Evolutionary conservation across 2,329 filamentous ascomycete genomes (phyloP).

Genomic region (Chrysosporium queenslandicum): DNA sequence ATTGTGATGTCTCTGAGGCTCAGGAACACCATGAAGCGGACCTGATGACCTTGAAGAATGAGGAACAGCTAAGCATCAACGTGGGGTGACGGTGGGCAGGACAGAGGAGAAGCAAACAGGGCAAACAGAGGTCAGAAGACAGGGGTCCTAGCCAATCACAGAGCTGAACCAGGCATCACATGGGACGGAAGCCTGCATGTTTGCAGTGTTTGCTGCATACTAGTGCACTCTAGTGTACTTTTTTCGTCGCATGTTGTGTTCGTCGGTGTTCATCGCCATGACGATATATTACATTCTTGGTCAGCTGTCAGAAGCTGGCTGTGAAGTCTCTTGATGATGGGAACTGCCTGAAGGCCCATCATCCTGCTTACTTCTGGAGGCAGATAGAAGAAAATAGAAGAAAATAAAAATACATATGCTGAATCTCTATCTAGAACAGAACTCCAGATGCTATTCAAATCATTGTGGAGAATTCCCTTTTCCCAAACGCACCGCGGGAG

Average conservation of each 20-base stretch:
- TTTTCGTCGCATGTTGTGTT: conserved; percentile 7
- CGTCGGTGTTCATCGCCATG: neutral
- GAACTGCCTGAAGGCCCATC: no score
- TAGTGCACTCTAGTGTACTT: neutral
- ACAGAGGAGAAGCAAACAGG: conserved; percentile 3
- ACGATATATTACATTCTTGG: neutral
- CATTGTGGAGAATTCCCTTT: no score
- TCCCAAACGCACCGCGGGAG: no score
- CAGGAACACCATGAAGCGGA: conserved; percentile 7
- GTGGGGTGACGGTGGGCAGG: conserved; percentile 7
- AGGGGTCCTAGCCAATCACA: conserved; percentile 2
- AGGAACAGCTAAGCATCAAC: conserved; percentile 5
- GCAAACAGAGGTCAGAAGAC: conserved; percentile 10
- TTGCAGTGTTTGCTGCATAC: neutral
- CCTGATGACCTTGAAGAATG: conserved; percentile 8
- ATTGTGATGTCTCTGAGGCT: neutral
- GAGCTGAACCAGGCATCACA: neutral
- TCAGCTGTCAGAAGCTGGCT: no score
- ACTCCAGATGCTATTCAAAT: no score
- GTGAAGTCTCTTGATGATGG: no score
- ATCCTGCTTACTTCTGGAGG: no score
- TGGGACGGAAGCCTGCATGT: conserved; percentile 4
- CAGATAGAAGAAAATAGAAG: no score
- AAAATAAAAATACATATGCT: no score
- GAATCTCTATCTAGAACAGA: neutral